Conservation (phyloP, 345 rosid species). For the Murraya paniculata region DNA sequence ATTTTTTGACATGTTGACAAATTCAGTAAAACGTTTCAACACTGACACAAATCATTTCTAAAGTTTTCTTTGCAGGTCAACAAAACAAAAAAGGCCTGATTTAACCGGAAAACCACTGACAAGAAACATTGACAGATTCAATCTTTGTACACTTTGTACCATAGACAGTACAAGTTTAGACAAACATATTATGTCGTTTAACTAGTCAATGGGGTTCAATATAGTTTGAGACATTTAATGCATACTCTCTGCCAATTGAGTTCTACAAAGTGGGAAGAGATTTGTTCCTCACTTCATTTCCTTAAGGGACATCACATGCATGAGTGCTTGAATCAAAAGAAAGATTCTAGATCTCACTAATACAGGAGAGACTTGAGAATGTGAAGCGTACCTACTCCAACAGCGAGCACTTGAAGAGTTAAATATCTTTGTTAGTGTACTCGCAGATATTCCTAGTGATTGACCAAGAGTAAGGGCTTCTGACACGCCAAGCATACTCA, state of each 20-base stretch:
- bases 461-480: slow-evolving; percentile 96
- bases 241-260: neutral
- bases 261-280: neutral
- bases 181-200: neutral
- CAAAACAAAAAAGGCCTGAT: neutral
- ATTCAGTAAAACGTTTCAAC: slow-evolving; percentile 3
- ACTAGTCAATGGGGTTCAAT: neutral
- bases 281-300: neutral
- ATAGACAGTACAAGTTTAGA: neutral
- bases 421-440: slow-evolving; percentile 65
- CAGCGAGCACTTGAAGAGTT: slow-evolving; percentile 89
- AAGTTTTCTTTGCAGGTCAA: neutral
- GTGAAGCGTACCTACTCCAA: slow-evolving; percentile 73
- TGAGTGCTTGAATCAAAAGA: neutral
- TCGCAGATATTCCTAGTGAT: slow-evolving; percentile 68
- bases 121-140: neutral
- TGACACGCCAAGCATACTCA: slow-evolving; percentile 89
- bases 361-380: slow-evolving; percentile 10
- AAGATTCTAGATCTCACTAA: neutral
- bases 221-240: neutral
- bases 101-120: neutral
- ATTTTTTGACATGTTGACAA: slow-evolving; percentile 16
- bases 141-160: neutral
- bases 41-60: neutral
- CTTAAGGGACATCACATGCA: neutral